phyloP scores from a whole-genome alignment of 805 yeast species.

The Blastobotrys muscicola region DNA sequence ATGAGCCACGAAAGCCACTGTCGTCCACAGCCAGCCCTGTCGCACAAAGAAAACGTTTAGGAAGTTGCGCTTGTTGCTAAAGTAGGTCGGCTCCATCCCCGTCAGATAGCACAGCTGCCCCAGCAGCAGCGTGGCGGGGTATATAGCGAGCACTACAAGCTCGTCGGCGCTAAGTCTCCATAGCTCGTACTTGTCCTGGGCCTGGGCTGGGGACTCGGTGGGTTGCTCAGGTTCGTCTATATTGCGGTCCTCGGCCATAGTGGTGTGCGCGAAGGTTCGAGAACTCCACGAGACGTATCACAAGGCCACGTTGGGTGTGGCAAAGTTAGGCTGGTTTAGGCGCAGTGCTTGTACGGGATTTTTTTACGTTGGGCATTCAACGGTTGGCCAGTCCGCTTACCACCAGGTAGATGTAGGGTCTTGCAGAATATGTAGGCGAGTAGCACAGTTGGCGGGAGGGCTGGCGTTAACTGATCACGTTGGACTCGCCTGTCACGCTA shows the following conservation, averaged over 20 bases:
- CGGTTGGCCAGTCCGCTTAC: no score
- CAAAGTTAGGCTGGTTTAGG: no score
- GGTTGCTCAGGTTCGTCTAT: constrained; percentile 3
- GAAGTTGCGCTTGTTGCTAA: constrained; percentile 48
- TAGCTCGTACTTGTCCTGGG: background rate
- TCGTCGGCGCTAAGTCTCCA: constrained; percentile 11
- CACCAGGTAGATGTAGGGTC: no score
- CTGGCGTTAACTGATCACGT: no score
- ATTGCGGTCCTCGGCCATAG: constrained; percentile 1
- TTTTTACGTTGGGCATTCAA: no score
- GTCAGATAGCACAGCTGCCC: constrained; percentile 19
- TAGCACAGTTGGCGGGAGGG: no score
- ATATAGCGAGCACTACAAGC: constrained; percentile 14
- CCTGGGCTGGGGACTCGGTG: constrained; percentile 2
- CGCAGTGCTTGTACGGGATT: no score
- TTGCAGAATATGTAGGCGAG: no score
- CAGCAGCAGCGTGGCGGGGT: constrained; percentile 17
- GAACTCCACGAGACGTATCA: no score
- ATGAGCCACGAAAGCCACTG: constrained; percentile 29
- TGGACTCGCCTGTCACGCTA: no score
- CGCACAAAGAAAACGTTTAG: constrained; percentile 73
- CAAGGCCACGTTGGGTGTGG: no score
- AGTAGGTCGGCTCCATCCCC: constrained; percentile 22
- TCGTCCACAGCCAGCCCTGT: constrained; percentile 90
- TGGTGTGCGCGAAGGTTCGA: no score